Evolutionary conservation across 495 filamentous ascomycete genomes (phyloP).

Genomic region (Aspergillus indologenus): DNA sequence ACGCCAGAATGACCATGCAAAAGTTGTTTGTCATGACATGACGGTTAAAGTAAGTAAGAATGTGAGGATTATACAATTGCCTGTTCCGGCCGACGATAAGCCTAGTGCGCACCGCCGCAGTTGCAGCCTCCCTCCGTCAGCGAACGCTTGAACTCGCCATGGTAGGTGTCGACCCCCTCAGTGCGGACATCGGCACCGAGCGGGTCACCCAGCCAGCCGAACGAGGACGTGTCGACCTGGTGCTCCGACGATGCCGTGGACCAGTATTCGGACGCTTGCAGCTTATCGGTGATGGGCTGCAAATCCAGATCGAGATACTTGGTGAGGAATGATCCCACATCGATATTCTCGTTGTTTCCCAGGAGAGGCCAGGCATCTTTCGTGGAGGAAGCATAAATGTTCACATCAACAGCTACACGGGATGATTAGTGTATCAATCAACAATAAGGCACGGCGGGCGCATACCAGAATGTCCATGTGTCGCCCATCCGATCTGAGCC

Average conservation of each 20-base stretch:
- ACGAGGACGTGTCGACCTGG: conserved; percentile 16
- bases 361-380: conserved; percentile 50
- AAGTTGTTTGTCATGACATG: not conserved
- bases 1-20: not conserved
- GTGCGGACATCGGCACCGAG: conserved; percentile 34
- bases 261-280: conserved; percentile 54
- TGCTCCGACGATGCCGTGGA: conserved; percentile 12
- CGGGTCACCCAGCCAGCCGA: conserved; percentile 44
- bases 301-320: conserved; percentile 80
- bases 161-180: conserved; percentile 46
- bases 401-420: conserved; percentile 70
- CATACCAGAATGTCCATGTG: conserved; percentile 76
- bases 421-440: conserved; percentile 20
- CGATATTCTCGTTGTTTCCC: conserved; percentile 94
- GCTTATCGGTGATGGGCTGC: conserved; percentile 66
- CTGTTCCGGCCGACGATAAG: not conserved
- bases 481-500: conserved; percentile 88
- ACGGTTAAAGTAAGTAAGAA: not conserved
- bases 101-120: conserved; percentile 36
- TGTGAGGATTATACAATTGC: not conserved
- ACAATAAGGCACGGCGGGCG: not conserved
- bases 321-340: conserved; percentile 77
- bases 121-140: conserved; percentile 32
- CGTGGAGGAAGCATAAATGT: conserved; percentile 71
- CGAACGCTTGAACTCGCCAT: conserved; percentile 48